Base-by-base conservation (phyloP, 495 filamentous ascomycete species). In the Astrocystis sublimbata region DNA sequence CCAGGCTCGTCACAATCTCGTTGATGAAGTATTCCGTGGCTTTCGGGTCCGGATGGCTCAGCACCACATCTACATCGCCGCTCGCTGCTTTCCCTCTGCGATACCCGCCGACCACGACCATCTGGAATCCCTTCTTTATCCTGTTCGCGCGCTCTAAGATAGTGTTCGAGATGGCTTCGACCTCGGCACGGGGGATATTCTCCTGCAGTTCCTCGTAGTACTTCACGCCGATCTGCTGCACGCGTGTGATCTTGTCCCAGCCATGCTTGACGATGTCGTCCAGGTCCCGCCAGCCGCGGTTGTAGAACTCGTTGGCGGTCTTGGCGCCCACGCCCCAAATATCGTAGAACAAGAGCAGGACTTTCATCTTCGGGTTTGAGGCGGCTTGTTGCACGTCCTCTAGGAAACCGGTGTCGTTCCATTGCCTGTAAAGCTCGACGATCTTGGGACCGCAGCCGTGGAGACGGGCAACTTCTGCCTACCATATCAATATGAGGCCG, bases 141-240 rank as follows among this genome's bases (percentile, higher is more conserved):
- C 71, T 60, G 23, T 79, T 79, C 3, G 92, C 92, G 65, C 93
- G 86, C 2, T 73, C 63, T 3, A 83, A 78, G 38, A 98, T 79
- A 8, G 79, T 78, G 4, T 67, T 60, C 0, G 81, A 85, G 60
- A 97, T 97, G 0, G 68, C 59, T 66, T 92, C 88, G 3, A 92
- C 87, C 68, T 98, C 93, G 0, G 56, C 46, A 2, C 93, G 82
- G 1, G 92, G 82, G 17, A 98, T 89, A 33, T 82, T 83, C 21
- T 79, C 71, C 35, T 83, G 79, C 45, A 98, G 89, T 56, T 98
- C 94, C 46, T 96, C 90, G 71, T 93, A 96, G 71, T 87, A 97
- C 70, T 98, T 98, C n/a, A 98, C 73, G 0, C 94, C 94, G 47
- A 98, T 96, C 70, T 98, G 92, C 72, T 96, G 93, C 2, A 89